phyloP scores from a whole-genome alignment of 2,329 filamentous ascomycete species.

The Acephala macrosclerotiorum region DNA sequence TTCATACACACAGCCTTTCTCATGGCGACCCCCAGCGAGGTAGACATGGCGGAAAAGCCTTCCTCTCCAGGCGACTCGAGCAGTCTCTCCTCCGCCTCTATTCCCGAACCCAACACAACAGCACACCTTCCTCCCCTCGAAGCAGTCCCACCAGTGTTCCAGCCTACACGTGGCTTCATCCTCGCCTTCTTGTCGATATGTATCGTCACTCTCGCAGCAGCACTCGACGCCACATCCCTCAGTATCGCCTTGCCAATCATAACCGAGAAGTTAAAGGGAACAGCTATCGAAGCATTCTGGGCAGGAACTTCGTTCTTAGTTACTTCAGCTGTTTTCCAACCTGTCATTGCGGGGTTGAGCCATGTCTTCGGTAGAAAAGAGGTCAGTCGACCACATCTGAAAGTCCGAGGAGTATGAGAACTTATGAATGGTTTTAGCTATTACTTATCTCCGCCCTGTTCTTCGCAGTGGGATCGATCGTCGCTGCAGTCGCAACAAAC shows the following conservation, averaged over 20 bases:
- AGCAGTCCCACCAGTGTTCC: slow-evolving; percentile 29
- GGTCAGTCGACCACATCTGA: slow-evolving; percentile 22
- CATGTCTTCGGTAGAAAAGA: slow-evolving; percentile 51
- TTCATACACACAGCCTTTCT: background rate
- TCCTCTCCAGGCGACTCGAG: background rate
- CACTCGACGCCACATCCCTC: slow-evolving; percentile 70
- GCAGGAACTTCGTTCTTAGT: slow-evolving; percentile 74
- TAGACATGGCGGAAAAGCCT: slow-evolving; percentile 12
- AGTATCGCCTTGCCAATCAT: slow-evolving; percentile 66
- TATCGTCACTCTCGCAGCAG: slow-evolving; percentile 66
- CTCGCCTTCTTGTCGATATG: slow-evolving; percentile 40
- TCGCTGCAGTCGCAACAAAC: slow-evolving; percentile 47
- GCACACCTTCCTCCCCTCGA: slow-evolving; percentile 28
- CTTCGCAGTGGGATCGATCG: slow-evolving; percentile 50
- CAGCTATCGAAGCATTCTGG: slow-evolving; percentile 72
- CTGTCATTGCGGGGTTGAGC: slow-evolving; percentile 50
- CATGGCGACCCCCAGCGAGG: background rate
- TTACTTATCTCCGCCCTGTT: slow-evolving; percentile 39
- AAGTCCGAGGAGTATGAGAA: background rate
- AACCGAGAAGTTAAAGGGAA: slow-evolving; percentile 57
- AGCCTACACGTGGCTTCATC: slow-evolving; percentile 35
- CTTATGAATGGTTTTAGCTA: slow-evolving; percentile 22
- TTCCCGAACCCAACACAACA: slow-evolving; percentile 10
- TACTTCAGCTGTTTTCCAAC: slow-evolving; percentile 67
- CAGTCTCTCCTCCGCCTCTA: background rate